Conservation (phyloP, 192 early-diverging fungal species). For the Allomyces macrogynus region DNA sequence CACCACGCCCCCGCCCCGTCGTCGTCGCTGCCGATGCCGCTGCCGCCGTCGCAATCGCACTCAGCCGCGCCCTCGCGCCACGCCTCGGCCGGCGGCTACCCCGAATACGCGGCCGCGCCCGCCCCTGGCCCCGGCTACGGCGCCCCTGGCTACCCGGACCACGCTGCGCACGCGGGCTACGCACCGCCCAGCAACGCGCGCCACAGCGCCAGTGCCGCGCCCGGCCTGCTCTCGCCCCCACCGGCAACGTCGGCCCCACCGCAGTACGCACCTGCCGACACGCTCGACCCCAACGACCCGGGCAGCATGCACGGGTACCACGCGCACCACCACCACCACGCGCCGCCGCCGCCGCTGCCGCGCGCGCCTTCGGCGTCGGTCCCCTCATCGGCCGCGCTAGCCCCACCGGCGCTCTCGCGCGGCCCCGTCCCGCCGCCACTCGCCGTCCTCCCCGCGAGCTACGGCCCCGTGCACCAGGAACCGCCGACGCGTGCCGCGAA, state of each 20-base stretch:
- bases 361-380: background rate
- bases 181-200: background rate
- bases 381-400: background rate
- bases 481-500: background rate
- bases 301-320: background rate
- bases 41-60: too few relatives aligned
- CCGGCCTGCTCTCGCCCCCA: too few relatives aligned
- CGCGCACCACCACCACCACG: background rate
- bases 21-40: too few relatives aligned
- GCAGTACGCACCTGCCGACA: too few relatives aligned
- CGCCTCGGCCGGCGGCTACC: too few relatives aligned
- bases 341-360: background rate
- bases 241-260: too few relatives aligned
- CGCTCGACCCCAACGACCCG: too few relatives aligned
- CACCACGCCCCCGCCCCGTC: background rate
- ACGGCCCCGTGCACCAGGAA: background rate
- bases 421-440: background rate
- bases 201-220: background rate
- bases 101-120: too few relatives aligned
- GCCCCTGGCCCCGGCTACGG: too few relatives aligned
- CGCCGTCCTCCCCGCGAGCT: background rate
- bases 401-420: background rate
- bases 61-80: too few relatives aligned
- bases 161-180: background rate
- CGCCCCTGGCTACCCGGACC: background rate